phyloP scores from a whole-genome alignment of 2,329 filamentous ascomycete genomes.

The Colletotrichum salicis region DNA sequence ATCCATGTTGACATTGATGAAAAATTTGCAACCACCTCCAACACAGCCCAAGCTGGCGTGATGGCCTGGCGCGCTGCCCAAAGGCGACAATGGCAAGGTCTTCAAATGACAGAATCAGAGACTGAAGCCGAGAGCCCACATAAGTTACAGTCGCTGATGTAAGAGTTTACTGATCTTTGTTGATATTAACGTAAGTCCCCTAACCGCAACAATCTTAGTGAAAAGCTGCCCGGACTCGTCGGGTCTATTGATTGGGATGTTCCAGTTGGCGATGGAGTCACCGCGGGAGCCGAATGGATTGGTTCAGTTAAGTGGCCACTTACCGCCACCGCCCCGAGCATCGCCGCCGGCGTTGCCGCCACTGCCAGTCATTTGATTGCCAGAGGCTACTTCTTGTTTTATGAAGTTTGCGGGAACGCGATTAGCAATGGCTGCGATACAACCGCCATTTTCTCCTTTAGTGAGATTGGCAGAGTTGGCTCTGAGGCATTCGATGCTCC shows the following conservation, averaged over 20 bases:
- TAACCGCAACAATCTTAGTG: neutral
- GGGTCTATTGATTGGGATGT: neutral
- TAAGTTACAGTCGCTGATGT: neutral
- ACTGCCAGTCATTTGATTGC: neutral
- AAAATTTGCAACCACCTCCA: neutral
- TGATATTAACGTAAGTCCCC: neutral
- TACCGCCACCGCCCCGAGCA: neutral
- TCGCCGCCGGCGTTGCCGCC: neutral
- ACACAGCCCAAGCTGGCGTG: neutral
- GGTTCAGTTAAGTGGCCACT: neutral
- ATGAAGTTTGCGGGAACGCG: neutral
- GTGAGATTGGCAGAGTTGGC: neutral
- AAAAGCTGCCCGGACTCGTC: neutral
- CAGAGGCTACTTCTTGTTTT: neutral
- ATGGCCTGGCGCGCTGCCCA: neutral
- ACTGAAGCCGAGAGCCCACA: neutral
- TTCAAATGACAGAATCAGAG: neutral
- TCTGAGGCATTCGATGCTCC: neutral
- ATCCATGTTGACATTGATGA: neutral
- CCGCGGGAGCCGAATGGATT: neutral
- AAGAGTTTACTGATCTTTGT: neutral
- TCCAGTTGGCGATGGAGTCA: neutral
- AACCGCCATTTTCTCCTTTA: neutral
- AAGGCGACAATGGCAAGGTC: neutral
- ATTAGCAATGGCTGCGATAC: neutral